Evolutionary conservation across 148 eudicot species (phyloP).

Genomic region (Hydrangea macrophylla): DNA sequence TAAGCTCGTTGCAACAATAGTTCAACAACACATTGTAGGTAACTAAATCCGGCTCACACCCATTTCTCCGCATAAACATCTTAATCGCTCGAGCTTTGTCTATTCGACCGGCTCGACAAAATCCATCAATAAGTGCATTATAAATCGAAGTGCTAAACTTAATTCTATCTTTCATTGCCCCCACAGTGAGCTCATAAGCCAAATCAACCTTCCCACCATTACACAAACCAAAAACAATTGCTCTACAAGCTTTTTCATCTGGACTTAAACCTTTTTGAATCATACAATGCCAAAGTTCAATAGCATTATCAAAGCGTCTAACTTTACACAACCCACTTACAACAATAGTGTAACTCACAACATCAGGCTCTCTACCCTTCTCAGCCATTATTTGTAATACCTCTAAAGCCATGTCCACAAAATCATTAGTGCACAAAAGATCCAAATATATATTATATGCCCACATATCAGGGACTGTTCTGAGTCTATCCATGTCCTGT

Average conservation of each 20-base stretch:
- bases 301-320: slow-evolving; percentile 51
- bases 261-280: slow-evolving; percentile 41
- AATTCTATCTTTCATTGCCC: slow-evolving; percentile 52
- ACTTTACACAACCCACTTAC: slow-evolving; percentile 72
- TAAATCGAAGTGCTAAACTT: slow-evolving; percentile 47
- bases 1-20: slow-evolving; percentile 71
- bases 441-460: slow-evolving; percentile 78
- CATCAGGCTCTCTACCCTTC: slow-evolving; percentile 77
- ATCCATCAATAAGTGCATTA: slow-evolving; percentile 82
- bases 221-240: slow-evolving; percentile 82
- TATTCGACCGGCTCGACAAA: slow-evolving; percentile 67
- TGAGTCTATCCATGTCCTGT: slow-evolving; percentile 70
- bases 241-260: slow-evolving; percentile 74
- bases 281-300: slow-evolving; percentile 75
- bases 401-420: slow-evolving; percentile 54
- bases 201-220: slow-evolving; percentile 74
- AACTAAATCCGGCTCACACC: slow-evolving; percentile 78
- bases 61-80: slow-evolving; percentile 68
- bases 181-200: slow-evolving; percentile 83
- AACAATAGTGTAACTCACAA: slow-evolving; percentile 74
- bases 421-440: slow-evolving; percentile 67
- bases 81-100: slow-evolving; percentile 74
- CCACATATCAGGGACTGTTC: slow-evolving; percentile 77
- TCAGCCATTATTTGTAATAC: slow-evolving; percentile 52
- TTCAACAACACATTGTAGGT: slow-evolving; percentile 75